Conservation (phyloP, 2,329 filamentous ascomycete genomes). For the Cryphonectria parasitica region DNA sequence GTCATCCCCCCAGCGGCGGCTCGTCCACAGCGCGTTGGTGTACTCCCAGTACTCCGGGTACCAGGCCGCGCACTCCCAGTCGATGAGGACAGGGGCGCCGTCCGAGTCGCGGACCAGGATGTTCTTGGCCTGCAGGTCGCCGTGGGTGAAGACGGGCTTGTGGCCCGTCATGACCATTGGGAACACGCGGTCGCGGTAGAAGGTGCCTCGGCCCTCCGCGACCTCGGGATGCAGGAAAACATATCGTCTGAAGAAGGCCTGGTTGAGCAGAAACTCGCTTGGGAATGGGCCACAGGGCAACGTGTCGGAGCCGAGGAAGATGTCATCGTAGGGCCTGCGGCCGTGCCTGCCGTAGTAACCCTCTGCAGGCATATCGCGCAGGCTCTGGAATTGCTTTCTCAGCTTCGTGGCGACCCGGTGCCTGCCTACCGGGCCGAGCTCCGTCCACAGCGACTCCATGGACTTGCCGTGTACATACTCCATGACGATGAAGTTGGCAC, state of each 20-base stretch:
- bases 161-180: conserved; percentile 30
- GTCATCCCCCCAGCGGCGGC: conserved; percentile 10
- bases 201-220: background rate
- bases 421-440: conserved; percentile 1
- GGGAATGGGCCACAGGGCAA: background rate
- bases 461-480: conserved; percentile 3
- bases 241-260: conserved; percentile 5
- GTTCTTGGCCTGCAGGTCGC: conserved; percentile 52
- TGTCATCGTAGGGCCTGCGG: conserved; percentile 7
- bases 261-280: background rate
- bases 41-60: conserved; percentile 50
- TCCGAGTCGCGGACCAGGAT: conserved; percentile 46
- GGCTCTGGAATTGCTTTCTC: background rate
- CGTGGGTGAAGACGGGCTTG: conserved; percentile 52
- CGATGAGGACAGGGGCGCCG: conserved; percentile 46
- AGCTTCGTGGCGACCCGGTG: background rate
- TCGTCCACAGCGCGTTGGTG: conserved; percentile 21
- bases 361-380: background rate
- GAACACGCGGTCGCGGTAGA: conserved; percentile 12
- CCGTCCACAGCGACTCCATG: background rate
- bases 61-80: conserved; percentile 54
- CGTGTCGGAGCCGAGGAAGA: conserved; percentile 4
- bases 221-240: background rate
- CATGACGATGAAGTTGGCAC: conserved; percentile 10
- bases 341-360: conserved; percentile 7